phyloP scores from a whole-genome alignment of 495 filamentous ascomycete genomes.

The Hypoxylon crocopeplum region DNA sequence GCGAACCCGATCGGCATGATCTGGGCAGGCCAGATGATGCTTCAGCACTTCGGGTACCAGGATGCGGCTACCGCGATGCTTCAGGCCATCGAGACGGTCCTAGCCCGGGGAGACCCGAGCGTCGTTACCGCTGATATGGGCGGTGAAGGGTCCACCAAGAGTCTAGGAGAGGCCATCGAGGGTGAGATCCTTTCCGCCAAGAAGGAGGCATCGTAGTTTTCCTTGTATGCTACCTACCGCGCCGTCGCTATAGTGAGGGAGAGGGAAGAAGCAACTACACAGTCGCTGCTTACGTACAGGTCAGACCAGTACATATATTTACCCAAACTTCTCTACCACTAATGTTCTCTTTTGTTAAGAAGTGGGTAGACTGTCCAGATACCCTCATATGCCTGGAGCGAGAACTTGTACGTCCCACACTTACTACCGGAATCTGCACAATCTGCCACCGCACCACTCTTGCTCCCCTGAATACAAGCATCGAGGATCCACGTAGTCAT shows the following conservation, averaged over 20 bases:
- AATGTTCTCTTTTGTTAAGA: no score
- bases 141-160: slow-evolving; percentile 66
- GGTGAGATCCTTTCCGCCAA: slow-evolving; percentile 31
- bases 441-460: slow-evolving; percentile 2
- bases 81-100: slow-evolving; percentile 68
- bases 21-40: slow-evolving; percentile 75
- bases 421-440: slow-evolving; percentile 4
- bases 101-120: slow-evolving; percentile 57
- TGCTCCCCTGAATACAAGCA: neutral
- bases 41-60: slow-evolving; percentile 72
- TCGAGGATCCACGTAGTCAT: slow-evolving; percentile 8
- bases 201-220: neutral
- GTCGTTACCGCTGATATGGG: slow-evolving; percentile 73
- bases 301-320: no score
- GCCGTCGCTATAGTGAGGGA: neutral
- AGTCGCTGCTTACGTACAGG: no score
- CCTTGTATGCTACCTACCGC: neutral
- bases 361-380: no score
- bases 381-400: slow-evolving; percentile 2
- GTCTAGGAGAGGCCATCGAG: slow-evolving; percentile 65
- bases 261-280: neutral
- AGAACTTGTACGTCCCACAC: slow-evolving; percentile 6
- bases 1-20: slow-evolving; percentile 78
- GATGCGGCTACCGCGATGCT: slow-evolving; percentile 67
- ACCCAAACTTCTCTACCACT: no score